Conservation (phyloP, 2,329 filamentous ascomycete genomes). For the Fusarium sp. region DNA sequence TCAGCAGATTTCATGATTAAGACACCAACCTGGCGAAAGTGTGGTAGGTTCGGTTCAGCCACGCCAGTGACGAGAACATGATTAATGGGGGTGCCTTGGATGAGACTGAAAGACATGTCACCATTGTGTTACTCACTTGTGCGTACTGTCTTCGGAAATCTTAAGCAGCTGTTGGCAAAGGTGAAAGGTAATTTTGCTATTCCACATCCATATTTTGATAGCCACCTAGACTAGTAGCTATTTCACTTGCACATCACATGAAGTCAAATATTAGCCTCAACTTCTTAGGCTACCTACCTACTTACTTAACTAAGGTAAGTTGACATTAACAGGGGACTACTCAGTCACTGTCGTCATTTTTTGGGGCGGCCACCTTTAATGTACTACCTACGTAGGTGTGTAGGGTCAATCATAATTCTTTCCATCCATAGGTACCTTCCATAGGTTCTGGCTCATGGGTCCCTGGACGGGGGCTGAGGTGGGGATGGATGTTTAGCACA, state of each 20-base stretch:
- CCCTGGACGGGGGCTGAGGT: neutral
- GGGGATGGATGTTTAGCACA: conserved; percentile 12
- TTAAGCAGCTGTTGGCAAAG: neutral
- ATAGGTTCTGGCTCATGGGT: too few relatives aligned
- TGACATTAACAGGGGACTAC: conserved; percentile 5
- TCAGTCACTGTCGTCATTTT: conserved; percentile 12
- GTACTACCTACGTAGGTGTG: neutral
- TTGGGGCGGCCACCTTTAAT: conserved; percentile 5
- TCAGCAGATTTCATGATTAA: neutral
- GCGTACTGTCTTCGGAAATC: neutral
- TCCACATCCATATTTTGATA: neutral
- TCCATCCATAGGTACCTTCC: too few relatives aligned
- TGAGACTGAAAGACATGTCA: neutral
- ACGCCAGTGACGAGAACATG: neutral
- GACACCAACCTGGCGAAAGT: neutral
- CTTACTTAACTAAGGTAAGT: neutral
- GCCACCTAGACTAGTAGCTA: neutral
- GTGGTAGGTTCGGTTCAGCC: neutral
- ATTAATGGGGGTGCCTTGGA: conserved; percentile 1
- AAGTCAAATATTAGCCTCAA: conserved; percentile 23
- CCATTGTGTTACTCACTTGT: neutral
- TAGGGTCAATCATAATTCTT: conserved; percentile 7
- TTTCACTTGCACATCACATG: conserved; percentile 10
- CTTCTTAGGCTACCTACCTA: neutral
- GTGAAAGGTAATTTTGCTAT: neutral